Percentiles rank a stretch among this genome's conserved stretches.
phyloP scores from a whole-genome alignment of 768 basidiomycete genomes.

The Glaciozyma martinii region DNA sequence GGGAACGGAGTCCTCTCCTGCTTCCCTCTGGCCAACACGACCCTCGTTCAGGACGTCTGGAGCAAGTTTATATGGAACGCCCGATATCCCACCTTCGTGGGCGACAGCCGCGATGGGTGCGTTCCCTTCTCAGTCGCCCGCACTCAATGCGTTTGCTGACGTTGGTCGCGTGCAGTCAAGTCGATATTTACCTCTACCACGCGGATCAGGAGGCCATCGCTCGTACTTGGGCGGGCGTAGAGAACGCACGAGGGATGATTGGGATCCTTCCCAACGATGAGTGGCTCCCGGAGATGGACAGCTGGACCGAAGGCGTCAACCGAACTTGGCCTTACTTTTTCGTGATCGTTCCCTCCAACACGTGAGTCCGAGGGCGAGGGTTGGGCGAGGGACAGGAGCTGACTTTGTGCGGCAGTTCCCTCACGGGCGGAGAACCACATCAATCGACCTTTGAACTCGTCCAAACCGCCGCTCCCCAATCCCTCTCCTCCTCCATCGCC shows the following conservation, averaged over 20 bases:
- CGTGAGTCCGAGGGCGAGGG: neutral
- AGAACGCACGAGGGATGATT: slow-evolving; percentile 50
- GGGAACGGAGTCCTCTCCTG: slow-evolving; percentile 70
- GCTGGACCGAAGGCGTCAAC: slow-evolving; percentile 47
- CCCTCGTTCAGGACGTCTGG: slow-evolving; percentile 64
- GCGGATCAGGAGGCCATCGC: slow-evolving; percentile 56
- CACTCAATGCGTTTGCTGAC: slow-evolving; percentile 40
- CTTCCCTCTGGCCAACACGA: slow-evolving; percentile 53
- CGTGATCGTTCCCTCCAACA: neutral
- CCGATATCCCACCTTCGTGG: slow-evolving; percentile 25
- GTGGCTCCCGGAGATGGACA: slow-evolving; percentile 56
- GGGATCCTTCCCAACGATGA: slow-evolving; percentile 52
- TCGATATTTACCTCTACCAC: slow-evolving; percentile 69
- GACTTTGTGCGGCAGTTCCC: slow-evolving; percentile 59
- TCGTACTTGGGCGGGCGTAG: slow-evolving; percentile 46
- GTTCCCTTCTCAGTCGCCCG: slow-evolving; percentile 33
- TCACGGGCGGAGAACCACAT: slow-evolving; percentile 54
- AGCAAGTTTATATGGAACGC: slow-evolving; percentile 50
- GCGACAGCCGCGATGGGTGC: slow-evolving; percentile 5
- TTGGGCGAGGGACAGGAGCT: slow-evolving; percentile 29
- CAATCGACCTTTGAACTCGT: slow-evolving; percentile 70
- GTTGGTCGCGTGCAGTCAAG: slow-evolving; percentile 41
- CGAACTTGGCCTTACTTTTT: slow-evolving; percentile 5
- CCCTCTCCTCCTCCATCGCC: slow-evolving; percentile 7
- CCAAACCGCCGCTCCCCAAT: slow-evolving; percentile 40